Evolutionary conservation across 2,329 filamentous ascomycete genomes (phyloP), one percentile per base, ranked within the genome.

Genomic region (Penicillium expansum): DNA sequence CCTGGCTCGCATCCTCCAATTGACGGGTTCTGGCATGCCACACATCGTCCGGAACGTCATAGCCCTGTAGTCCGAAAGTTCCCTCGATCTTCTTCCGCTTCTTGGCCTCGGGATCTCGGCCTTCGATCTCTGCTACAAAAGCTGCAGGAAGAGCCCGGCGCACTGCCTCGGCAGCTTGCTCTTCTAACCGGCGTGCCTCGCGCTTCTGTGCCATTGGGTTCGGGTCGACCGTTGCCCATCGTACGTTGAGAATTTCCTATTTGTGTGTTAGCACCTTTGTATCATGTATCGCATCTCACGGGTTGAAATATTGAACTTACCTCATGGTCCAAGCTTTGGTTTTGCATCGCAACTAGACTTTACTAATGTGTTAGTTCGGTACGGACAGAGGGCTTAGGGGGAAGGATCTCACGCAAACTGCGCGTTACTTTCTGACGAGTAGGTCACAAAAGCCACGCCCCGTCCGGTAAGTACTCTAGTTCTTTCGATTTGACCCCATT

Each of bases 151-250:
- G 79, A 0, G 94, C 93, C 62, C 89, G 83, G 18, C 94, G 82
- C 56, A 99, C 91, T 1, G 94, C 95, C 68, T 97, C 94, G 0
- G 94, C 94, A 2, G 94, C 94, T 73, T 99, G 94, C 71, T 99
- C 94, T 71, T 99, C 94, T 58, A 99, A 88, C 39, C 88, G 83
- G 38, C 89, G 83, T 3, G 89, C 93, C 76, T 99, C 94, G 58
- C 95, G 84, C 62, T 95, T 95, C 73, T 96, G 91, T 2, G 93
- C 92, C 80, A 94, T 87, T 0, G 94, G 94, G 66, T 99, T 99
- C 1, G 94, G 94, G 71, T 99, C 94, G 7, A 91, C 89, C 0
- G 94, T 99, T 41, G 94, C 94, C 94, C 94, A 99, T 61, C 95
- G 84, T 47, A 99, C 92, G 74, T 99, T 99, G 27, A 99, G 79